Evolutionary conservation across 2,329 filamentous ascomycete genomes (phyloP), one percentile per base, ranked within the genome.

Genomic region (Fusarium xylarioides): DNA sequence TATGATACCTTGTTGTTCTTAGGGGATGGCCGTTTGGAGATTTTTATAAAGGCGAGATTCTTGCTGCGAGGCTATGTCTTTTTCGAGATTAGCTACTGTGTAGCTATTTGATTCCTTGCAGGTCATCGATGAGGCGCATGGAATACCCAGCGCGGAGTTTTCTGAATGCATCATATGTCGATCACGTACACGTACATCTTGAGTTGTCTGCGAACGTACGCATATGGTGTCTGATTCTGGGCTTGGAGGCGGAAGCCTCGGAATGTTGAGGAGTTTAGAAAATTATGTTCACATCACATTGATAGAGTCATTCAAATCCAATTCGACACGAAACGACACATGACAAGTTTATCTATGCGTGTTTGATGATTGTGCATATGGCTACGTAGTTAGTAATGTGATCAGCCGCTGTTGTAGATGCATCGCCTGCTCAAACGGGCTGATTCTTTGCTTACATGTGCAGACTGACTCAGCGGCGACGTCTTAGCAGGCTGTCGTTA

Each of bases 11-110:
- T 59, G 67, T 54, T 70, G 3, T 74, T 71, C 8, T 74, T 26
- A 11, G 80, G 79, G 73, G 79, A 80, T 23, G 78, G 78, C 74
- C 53, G 79, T 66, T 81, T 80, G 79, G 68, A 54, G 78, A 75
- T 54, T 58, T 67, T 76, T 62, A 59, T 30, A 37, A 67, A 47
- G 59, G 62, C 35, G 66, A 49, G 54, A 52, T 70, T 68, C 58
- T 68, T 70, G 54, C 69, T 60, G 71, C 62, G 58, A 61, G 59
- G 60, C 65, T 56, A 65, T 38, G 14, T 59, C 59, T 44, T 74
- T 74, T 73, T 73, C 58, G 59, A 71, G 44, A 59, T 63, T 53
- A 59, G 69, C 71, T 75, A 70, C 76, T 66, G 69, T 30, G 68
- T 76, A 60, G 74, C 63, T 56, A 26, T 69, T 69, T 68, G 66